These are phyloP conservation scores for Venturia asperata DNA, from an alignment of 2,329 filamentous ascomycete genomes.

Conservation along the genomic window DNA sequence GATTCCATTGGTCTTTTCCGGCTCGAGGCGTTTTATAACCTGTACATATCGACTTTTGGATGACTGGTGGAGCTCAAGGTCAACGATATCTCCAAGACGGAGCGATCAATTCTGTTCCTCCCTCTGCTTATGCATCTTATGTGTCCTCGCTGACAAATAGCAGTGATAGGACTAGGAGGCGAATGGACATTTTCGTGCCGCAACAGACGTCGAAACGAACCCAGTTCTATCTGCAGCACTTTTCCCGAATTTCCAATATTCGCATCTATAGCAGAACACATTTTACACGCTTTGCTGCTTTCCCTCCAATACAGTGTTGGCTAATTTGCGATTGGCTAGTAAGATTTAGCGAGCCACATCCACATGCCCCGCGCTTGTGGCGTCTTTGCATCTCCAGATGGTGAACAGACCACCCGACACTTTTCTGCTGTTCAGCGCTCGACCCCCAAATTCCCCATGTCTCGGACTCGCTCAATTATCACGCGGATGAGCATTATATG, in stretches of 20 bases:
- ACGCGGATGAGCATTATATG: background rate
- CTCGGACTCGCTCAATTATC: background rate
- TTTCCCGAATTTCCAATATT: no score
- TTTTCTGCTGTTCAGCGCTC: background rate
- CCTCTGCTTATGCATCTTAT: background rate
- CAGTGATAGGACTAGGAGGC: background rate
- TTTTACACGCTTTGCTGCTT: background rate
- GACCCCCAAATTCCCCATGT: background rate
- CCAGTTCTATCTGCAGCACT: no score
- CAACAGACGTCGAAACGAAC: background rate
- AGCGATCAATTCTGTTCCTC: background rate
- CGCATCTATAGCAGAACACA: no score
- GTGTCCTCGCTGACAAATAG: background rate
- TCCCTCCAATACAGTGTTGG: background rate
- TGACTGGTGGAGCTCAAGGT: background rate
- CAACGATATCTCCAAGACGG: background rate
- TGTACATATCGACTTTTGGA: background rate
- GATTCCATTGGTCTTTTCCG: background rate
- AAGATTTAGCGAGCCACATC: background rate
- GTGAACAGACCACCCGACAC: background rate
- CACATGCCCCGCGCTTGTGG: conserved; percentile 1
- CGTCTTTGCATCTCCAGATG: background rate
- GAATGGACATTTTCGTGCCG: background rate
- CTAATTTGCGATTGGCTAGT: background rate
- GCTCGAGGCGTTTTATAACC: background rate